Base-by-base conservation (phyloP, 2,329 filamentous ascomycete genomes). In the Hymenoscyphus infarciens region DNA sequence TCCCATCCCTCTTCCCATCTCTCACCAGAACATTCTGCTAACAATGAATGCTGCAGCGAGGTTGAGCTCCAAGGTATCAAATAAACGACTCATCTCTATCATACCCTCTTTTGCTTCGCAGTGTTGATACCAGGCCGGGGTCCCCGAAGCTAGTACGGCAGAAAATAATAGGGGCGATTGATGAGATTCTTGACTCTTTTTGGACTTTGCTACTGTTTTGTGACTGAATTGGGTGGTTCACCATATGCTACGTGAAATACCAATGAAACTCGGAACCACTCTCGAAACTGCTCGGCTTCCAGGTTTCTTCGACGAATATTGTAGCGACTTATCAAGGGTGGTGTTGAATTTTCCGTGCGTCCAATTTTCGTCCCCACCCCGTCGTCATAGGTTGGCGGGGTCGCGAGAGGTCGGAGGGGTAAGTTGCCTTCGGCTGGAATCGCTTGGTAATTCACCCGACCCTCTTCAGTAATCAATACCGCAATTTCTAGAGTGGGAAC, bases 21-120 rank as follows among this genome's bases (percentile, higher is more conserved):
- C 10, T 25, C 22, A 22, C 25, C 0, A 33, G 64, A 55, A 63
- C 63, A 42, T 59, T 7, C 39, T 16, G 19, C 33, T 71, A 66
- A 69, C 68, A 64, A 49, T 29, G 16, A 64, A 49, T 29, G 16
- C 19, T 55, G 55, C 69, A 90, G 87, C 75, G 87, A 90, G 68
- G 87, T 91, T 68, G 79, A 88, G 76, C 83, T 91, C 69, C 85
- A 88, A 77, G 81, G 78, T 57, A 84, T 90, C 78, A 81, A 83
- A 31, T 80, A 77, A 72, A 68, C 7, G 58, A 19, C 52, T 0
- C 22, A 49, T 27, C 2, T 27, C 25, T 22, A 27, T 35, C n/a
- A 25, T 63, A 22, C 19, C 22, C 57, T 54, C 22, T 59, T 53
- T 38, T 64, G 56, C 57, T 60, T 55, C 42, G n/a, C 42, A n/a